Percentiles rank a stretch among this genome's conserved stretches.
These are phyloP conservation scores for Saccharomycopsis selenospora DNA, from an alignment of 805 yeast genomes.

Conservation along the genomic window DNA sequence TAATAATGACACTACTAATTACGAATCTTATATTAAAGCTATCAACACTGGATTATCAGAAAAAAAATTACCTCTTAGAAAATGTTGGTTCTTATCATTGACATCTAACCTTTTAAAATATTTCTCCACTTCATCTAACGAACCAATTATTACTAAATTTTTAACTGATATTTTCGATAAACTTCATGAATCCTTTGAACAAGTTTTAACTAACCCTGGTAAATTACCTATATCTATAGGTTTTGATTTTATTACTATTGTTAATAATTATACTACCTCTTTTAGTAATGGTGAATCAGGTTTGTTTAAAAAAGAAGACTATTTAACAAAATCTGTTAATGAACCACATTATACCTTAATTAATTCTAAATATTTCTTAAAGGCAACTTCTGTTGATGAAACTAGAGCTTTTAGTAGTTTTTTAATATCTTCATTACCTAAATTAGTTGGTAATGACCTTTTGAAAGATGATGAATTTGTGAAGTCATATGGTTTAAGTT, in stretches of 20 bases:
- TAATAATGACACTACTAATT: constrained; percentile 20
- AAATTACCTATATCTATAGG: constrained; percentile 29
- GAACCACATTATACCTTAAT: neutral
- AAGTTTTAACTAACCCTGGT: constrained; percentile 44
- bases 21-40: constrained; percentile 23
- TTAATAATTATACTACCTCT: neutral
- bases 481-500: neutral
- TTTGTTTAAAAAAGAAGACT: neutral
- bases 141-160: constrained; percentile 17
- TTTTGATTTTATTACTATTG: constrained; percentile 2
- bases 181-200: constrained; percentile 32
- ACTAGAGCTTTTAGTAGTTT: neutral
- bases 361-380: neutral
- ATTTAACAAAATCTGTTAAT: neutral
- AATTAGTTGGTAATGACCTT: neutral
- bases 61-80: constrained; percentile 53
- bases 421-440: neutral
- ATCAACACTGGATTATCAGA: constrained; percentile 58
- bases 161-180: constrained; percentile 25
- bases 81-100: constrained; percentile 57
- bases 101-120: constrained; percentile 29
- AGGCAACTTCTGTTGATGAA: neutral
- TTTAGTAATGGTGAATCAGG: too few species aligned
- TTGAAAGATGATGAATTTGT: neutral
- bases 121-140: constrained; percentile 6